Conservation (phyloP, 73 alveolate species). For the Chromera velia region DNA sequence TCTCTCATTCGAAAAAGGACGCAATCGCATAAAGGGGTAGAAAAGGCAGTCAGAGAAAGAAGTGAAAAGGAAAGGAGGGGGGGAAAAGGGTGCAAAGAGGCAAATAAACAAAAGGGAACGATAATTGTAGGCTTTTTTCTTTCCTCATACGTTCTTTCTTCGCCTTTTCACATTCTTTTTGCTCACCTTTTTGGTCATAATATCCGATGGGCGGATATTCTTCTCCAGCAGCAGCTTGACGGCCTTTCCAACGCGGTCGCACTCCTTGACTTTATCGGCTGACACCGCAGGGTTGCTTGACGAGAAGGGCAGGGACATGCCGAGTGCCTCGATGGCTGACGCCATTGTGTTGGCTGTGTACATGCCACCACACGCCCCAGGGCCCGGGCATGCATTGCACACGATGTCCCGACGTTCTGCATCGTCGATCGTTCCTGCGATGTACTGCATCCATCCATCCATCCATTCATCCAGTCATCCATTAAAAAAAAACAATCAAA, state of each 20-base stretch:
- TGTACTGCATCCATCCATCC: too few species aligned
- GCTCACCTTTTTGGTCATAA: slow-evolving; percentile 26
- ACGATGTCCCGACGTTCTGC: slow-evolving; percentile 24
- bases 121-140: too few species aligned
- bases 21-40: too few species aligned
- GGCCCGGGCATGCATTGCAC: slow-evolving; percentile 46
- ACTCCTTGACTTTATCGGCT: slow-evolving; percentile 13
- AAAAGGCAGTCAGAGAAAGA: too few species aligned
- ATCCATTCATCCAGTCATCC: too few species aligned
- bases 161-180: too few species aligned
- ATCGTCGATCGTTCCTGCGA: background rate
- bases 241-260: background rate
- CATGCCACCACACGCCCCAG: slow-evolving; percentile 54
- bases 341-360: slow-evolving; percentile 48
- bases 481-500: too few species aligned
- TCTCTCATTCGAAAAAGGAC: too few species aligned
- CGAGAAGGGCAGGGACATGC: slow-evolving; percentile 36
- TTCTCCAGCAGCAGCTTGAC: slow-evolving; percentile 34
- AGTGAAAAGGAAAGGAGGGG: too few species aligned
- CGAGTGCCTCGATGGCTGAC: slow-evolving; percentile 36
- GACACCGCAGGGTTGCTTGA: slow-evolving; percentile 34
- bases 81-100: too few species aligned
- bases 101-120: too few species aligned
- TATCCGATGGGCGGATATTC: slow-evolving; percentile 26
- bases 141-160: too few species aligned